A percentile compares a stretch with the other conserved stretches of the same genome.
Conservation (phyloP, 2,329 filamentous ascomycete species). For the Nothomitra cinnamomea region DNA sequence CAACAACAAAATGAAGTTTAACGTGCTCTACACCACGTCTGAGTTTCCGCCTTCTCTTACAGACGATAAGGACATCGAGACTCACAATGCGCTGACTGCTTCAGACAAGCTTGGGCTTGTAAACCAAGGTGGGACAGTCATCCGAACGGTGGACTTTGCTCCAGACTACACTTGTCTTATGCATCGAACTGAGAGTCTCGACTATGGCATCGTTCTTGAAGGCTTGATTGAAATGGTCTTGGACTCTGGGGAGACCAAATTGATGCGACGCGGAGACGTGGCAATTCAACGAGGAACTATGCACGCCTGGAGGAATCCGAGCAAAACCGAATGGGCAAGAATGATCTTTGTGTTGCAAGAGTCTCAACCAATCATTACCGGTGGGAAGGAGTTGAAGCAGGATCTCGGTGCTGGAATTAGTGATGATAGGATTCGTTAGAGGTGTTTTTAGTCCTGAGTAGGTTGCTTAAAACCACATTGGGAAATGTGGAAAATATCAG, state of each 20-base stretch:
- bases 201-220: slow-evolving; percentile 1
- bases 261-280: slow-evolving; percentile 20
- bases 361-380: not conserved
- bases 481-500: too few relatives aligned
- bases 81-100: slow-evolving; percentile 17
- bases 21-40: slow-evolving; percentile 24
- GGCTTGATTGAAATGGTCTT: slow-evolving; percentile 17
- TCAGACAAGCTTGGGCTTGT: slow-evolving; percentile 20
- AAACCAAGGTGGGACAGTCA: slow-evolving; percentile 25
- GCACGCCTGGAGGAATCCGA: slow-evolving; percentile 9
- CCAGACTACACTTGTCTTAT: slow-evolving; percentile 22
- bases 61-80: slow-evolving; percentile 19
- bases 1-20: slow-evolving; percentile 21
- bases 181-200: slow-evolving; percentile 32
- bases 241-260: slow-evolving; percentile 26
- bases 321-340: not conserved
- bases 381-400: not conserved
- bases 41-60: slow-evolving; percentile 21
- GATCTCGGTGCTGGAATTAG: not conserved
- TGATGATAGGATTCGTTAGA: too few relatives aligned
- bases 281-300: slow-evolving; percentile 17
- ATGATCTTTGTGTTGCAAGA: slow-evolving; percentile 3
- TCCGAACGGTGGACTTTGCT: slow-evolving; percentile 31
- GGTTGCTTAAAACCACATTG: too few relatives aligned
- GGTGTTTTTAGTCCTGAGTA: too few relatives aligned